A percentile compares a stretch with the other conserved stretches of the same genome.
Conservation (phyloP, 108 stramenopile species). For the Chaetoceros muelleri region DNA sequence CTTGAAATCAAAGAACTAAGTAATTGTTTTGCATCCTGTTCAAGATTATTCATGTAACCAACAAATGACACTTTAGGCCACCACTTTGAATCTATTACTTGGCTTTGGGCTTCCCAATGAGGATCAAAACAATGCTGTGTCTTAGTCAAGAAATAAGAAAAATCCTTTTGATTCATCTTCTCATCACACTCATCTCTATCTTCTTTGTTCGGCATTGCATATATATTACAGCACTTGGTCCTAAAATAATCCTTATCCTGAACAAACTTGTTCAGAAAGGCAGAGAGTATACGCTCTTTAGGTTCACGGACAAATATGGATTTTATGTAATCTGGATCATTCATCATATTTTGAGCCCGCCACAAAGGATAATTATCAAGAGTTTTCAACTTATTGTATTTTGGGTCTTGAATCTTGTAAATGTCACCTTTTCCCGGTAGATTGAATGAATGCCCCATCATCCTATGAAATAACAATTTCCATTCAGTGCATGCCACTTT, state of each 20-base stretch:
- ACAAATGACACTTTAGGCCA: slow-evolving; percentile 32
- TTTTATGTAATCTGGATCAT: too few relatives aligned
- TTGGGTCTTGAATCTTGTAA: too few relatives aligned
- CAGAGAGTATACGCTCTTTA: slow-evolving; percentile 37
- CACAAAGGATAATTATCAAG: too few relatives aligned
- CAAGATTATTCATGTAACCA: slow-evolving; percentile 22
- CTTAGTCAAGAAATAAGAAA: neutral
- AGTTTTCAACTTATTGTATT: too few relatives aligned
- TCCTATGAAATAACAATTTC: slow-evolving; percentile 39
- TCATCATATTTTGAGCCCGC: too few relatives aligned
- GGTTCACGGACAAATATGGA: slow-evolving; percentile 69
- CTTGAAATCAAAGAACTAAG: neutral
- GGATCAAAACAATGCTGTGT: neutral
- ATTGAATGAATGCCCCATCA: slow-evolving; percentile 38
- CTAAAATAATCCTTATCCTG: neutral
- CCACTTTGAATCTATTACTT: slow-evolving; percentile 18
- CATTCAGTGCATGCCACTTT: slow-evolving; percentile 37
- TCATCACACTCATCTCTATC: neutral
- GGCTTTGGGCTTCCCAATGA: neutral
- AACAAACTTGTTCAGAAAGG: slow-evolving; percentile 33
- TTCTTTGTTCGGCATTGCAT: too few relatives aligned
- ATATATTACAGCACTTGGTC: neutral
- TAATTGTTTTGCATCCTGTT: slow-evolving; percentile 20
- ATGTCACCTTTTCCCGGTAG: too few relatives aligned
- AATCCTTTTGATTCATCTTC: neutral